A percentile compares a stretch with the other conserved stretches of the same genome.
phyloP scores from a whole-genome alignment of 805 yeast genomes.

The Priceomyces castillae region DNA sequence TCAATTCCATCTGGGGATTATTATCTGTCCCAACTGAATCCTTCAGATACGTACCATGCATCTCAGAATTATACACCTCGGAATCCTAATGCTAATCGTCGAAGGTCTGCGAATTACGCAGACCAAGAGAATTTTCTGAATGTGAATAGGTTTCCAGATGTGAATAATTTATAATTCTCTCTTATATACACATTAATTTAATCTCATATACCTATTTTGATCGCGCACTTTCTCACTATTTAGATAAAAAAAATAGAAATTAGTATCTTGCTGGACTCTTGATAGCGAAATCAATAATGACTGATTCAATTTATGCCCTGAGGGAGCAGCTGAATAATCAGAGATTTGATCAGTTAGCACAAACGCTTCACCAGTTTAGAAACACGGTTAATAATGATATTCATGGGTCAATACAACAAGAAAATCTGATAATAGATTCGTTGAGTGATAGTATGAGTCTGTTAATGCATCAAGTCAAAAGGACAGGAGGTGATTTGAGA shows the following conservation, averaged over 20 bases:
- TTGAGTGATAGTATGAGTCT: constrained; percentile 38
- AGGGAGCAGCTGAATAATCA: constrained; percentile 44
- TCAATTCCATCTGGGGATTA: neutral
- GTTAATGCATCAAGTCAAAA: constrained; percentile 35
- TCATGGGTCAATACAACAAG: constrained; percentile 40
- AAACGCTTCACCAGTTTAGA: constrained; percentile 41
- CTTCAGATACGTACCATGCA: neutral
- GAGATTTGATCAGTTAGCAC: constrained; percentile 42
- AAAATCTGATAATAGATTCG: constrained; percentile 36
- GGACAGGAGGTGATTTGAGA: constrained; percentile 40
- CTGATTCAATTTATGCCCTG: constrained; percentile 34
- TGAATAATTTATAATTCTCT: constrained; percentile 17
- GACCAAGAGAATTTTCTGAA: constrained; percentile 23
- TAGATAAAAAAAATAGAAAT: neutral
- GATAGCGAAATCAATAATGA: constrained; percentile 13
- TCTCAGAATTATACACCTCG: neutral
- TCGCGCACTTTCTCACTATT: neutral
- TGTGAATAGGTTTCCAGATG: constrained; percentile 26
- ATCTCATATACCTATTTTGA: neutral
- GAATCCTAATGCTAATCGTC: neutral
- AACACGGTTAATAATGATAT: constrained; percentile 42
- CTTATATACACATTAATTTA: neutral
- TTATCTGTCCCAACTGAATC: neutral
- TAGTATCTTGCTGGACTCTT: neutral
- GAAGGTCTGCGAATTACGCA: neutral